Conservation (phyloP, 805 yeast genomes). For the Maudiozyma turicensis region DNA sequence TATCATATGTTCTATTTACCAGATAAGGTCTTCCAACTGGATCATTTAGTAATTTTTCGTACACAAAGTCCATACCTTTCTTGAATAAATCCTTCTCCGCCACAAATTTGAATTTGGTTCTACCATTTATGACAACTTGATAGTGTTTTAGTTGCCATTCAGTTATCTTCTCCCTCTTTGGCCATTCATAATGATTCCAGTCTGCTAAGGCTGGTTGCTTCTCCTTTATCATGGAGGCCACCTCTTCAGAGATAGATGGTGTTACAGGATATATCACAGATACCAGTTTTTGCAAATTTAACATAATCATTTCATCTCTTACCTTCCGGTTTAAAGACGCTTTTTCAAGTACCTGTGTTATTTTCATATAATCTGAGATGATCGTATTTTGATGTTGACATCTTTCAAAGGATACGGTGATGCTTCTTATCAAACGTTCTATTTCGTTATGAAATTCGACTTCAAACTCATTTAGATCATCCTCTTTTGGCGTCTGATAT, state of each 20-base stretch:
- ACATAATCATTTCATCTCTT: conserved; percentile 34
- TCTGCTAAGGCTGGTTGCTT: conserved; percentile 9
- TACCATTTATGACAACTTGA: conserved; percentile 68
- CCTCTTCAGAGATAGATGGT: conserved; percentile 77
- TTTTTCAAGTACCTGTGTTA: conserved; percentile 43
- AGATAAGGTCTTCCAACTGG: conserved; percentile 37
- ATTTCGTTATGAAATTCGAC: conserved; percentile 47
- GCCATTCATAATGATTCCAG: conserved; percentile 48
- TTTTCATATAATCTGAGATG: conserved; percentile 82
- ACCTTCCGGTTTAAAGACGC: conserved; percentile 33
- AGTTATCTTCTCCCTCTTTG: conserved; percentile 33
- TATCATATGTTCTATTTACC: conserved; percentile 34
- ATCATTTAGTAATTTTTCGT: conserved; percentile 29
- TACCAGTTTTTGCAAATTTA: conserved; percentile 44
- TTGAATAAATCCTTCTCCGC: conserved; percentile 31
- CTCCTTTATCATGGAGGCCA: conserved; percentile 45
- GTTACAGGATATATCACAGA: conserved; percentile 69
- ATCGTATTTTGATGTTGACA: conserved; percentile 70
- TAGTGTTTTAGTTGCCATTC: conserved; percentile 35
- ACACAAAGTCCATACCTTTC: conserved; percentile 29
- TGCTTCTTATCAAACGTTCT: conserved; percentile 37
- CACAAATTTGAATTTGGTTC: conserved; percentile 41
- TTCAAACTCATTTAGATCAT: conserved; percentile 35
- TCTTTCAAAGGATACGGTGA: conserved; percentile 50
- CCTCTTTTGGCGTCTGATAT: conserved; percentile 9